phyloP scores from a whole-genome alignment of 805 yeast species.

The Ascoidea asiatica region DNA sequence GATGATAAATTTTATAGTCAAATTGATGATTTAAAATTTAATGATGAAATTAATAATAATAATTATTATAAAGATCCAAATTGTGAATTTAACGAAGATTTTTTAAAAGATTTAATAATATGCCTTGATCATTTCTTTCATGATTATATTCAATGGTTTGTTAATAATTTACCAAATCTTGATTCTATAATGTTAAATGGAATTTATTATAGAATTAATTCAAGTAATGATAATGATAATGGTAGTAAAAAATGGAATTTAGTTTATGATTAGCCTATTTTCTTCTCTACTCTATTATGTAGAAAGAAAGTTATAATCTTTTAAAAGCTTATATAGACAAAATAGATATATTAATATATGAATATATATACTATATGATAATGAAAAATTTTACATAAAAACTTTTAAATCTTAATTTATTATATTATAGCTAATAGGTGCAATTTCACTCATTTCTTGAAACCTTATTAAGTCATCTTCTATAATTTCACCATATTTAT shows the following conservation, averaged over 20 bases:
- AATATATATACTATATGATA: too few relatives aligned
- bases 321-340: too few relatives aligned
- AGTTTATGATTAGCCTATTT: too few relatives aligned
- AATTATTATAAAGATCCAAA: slow-evolving; percentile 24
- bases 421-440: slow-evolving; percentile 37
- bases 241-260: too few relatives aligned
- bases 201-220: slow-evolving; percentile 21
- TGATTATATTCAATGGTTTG: slow-evolving; percentile 25
- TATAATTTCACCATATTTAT: slow-evolving; percentile 18
- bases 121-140: slow-evolving; percentile 34
- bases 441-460: slow-evolving; percentile 40
- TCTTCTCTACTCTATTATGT: too few relatives aligned
- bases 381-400: too few relatives aligned
- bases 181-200: slow-evolving; percentile 25
- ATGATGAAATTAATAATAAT: slow-evolving; percentile 25
- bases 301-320: too few relatives aligned
- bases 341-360: too few relatives aligned
- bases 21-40: neutral
- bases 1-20: slow-evolving; percentile 9
- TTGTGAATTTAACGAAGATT: slow-evolving; percentile 31
- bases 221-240: slow-evolving; percentile 2
- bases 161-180: slow-evolving; percentile 20
- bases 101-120: slow-evolving; percentile 24
- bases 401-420: too few relatives aligned
- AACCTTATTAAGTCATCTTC: slow-evolving; percentile 37